These are phyloP conservation scores for Saprolegnia parasitica DNA, from an alignment of 352 stramenopile genomes.

Conservation along the genomic window DNA sequence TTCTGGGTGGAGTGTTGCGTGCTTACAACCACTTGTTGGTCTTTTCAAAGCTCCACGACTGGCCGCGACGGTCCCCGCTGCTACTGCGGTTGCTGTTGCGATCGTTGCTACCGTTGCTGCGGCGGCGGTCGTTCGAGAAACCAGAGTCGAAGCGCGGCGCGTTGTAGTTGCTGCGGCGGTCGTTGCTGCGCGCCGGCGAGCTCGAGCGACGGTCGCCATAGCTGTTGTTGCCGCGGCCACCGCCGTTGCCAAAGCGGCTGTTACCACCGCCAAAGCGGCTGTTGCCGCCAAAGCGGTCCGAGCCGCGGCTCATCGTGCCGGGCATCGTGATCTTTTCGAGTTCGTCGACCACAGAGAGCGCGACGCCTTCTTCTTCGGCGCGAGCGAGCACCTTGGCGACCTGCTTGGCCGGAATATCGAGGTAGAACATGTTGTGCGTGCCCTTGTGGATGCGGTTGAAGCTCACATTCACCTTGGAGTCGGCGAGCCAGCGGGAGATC, in stretches of 20 bases:
- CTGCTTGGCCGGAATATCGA: slow-evolving; percentile 24
- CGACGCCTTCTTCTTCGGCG: slow-evolving; percentile 22
- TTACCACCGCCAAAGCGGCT: not conserved
- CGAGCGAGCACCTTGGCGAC: slow-evolving; percentile 63
- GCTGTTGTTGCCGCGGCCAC: not conserved
- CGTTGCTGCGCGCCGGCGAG: slow-evolving; percentile 3
- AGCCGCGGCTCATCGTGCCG: not conserved
- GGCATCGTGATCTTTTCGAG: slow-evolving; percentile 27
- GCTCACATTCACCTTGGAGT: slow-evolving; percentile 20
- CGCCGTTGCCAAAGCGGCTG: not conserved
- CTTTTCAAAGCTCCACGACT: slow-evolving; percentile 8
- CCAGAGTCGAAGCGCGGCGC: slow-evolving; percentile 15
- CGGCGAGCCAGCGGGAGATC: slow-evolving; percentile 9
- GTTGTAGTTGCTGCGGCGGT: slow-evolving; percentile 12
- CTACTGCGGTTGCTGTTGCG: not conserved
- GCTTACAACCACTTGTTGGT: slow-evolving; percentile 27
- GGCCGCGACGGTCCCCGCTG: not conserved
- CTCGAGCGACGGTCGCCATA: not conserved
- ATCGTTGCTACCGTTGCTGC: not conserved
- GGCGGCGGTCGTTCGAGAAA: slow-evolving; percentile 5
- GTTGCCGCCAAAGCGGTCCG: slow-evolving; percentile 13
- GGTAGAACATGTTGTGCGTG: slow-evolving; percentile 19
- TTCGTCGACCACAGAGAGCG: slow-evolving; percentile 3
- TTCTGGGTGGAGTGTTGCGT: not conserved
- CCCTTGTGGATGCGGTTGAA: slow-evolving; percentile 1